These are phyloP conservation scores for Solanum sitiens DNA, from an alignment of 257 asterid genomes.

Conservation along the genomic window DNA sequence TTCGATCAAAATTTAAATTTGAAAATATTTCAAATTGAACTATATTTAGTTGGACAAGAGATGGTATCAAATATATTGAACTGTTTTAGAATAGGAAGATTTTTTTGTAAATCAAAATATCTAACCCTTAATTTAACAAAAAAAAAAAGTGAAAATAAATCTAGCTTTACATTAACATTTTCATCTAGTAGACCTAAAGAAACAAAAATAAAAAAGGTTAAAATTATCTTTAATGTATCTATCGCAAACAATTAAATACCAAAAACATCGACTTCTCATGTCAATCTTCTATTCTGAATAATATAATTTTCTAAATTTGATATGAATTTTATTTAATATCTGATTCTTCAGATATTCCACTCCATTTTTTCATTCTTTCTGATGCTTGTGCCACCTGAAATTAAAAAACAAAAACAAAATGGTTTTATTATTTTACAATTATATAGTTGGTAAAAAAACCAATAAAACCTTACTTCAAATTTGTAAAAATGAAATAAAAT, in stretches of 20 bases:
- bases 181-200: not conserved
- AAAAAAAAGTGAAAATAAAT: not conserved
- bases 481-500: not conserved
- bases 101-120: not conserved
- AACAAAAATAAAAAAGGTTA: not conserved
- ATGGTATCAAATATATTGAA: too few relatives aligned
- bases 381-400: constrained; percentile 83
- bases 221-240: not conserved
- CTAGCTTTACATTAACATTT: not conserved
- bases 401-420: not conserved
- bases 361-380: constrained; percentile 69
- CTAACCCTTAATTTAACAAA: not conserved
- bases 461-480: not conserved
- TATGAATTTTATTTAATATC: not conserved
- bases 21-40: too few relatives aligned
- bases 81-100: not conserved
- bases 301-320: not conserved
- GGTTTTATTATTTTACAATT: not conserved
- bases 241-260: not conserved
- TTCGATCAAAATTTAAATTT: too few relatives aligned
- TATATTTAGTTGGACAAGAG: too few relatives aligned
- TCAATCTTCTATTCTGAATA: not conserved
- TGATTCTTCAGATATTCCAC: constrained; percentile 20
- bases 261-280: too few relatives aligned
- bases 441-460: not conserved